phyloP scores from a whole-genome alignment of 1,284 basidiomycete genomes.

The Cutaneotrichosporon sp. region DNA sequence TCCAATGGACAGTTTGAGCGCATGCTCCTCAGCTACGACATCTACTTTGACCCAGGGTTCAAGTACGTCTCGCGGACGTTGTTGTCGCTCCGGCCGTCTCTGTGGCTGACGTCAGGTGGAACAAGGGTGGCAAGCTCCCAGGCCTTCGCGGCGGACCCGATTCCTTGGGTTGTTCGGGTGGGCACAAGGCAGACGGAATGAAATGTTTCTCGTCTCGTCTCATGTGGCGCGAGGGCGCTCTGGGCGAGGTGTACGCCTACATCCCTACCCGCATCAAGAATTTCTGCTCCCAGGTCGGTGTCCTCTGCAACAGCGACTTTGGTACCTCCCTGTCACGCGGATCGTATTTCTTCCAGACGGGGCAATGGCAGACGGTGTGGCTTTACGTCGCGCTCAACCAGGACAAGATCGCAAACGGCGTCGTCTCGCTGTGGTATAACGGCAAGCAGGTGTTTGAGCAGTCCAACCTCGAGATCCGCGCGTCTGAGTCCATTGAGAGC shows the following conservation, averaged over 20 bases:
- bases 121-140: constrained; percentile 48
- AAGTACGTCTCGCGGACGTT: constrained; percentile 30
- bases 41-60: constrained; percentile 38
- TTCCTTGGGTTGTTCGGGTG: constrained; percentile 44
- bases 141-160: constrained; percentile 47
- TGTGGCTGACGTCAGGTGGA: constrained; percentile 17
- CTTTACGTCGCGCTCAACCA: constrained; percentile 46
- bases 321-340: constrained; percentile 48
- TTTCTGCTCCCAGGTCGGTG: constrained; percentile 32
- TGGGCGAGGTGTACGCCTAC: constrained; percentile 50
- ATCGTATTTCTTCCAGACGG: constrained; percentile 38
- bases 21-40: constrained; percentile 40
- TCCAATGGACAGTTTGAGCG: constrained; percentile 37
- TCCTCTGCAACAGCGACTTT: constrained; percentile 48
- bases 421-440: constrained; percentile 45
- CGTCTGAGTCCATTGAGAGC: constrained; percentile 25
- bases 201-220: constrained; percentile 47
- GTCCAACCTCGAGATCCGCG: constrained; percentile 42
- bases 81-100: too few species aligned
- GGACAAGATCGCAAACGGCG: constrained; percentile 38
- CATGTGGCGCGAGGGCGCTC: constrained; percentile 46
- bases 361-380: constrained; percentile 45
- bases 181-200: constrained; percentile 42
- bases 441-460: constrained; percentile 39
- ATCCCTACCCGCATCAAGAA: constrained; percentile 33